Evolutionary conservation across 2,329 filamentous ascomycete species (phyloP), one percentile per base, ranked within the genome.

Genomic region (Emergomyces pasteurianus): DNA sequence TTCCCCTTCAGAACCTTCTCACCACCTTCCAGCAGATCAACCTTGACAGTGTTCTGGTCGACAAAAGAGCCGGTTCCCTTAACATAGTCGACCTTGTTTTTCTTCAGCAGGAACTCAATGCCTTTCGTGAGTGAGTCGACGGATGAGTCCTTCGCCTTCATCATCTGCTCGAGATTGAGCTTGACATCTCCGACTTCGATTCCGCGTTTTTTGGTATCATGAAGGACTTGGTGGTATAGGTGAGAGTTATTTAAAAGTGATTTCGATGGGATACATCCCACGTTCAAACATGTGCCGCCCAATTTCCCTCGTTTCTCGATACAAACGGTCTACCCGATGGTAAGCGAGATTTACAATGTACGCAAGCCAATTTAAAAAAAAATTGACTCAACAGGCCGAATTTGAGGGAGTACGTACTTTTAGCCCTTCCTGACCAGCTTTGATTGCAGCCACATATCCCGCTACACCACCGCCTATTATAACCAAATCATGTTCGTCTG

Each of bases 211-310:
- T 96, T 96, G 67, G 91, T 92, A 81, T 99, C 94, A 81, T 99
- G 92, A 64, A 95, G 85, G 73, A 96, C 88, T 79, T 92, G 88
- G 81, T 97, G 92, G 83, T 97, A 97, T 63, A 97, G 84, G 77
- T 96, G 91, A 70, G 94, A 96, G 83, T 97, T 97, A 86, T 97
- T 99, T 77, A 99, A 89, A 69, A 99, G 90, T 65, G 94, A 96
- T 80, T 99, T 99, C 67, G 94, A 99, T 67, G 94, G 94, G 74
- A 99, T 99, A 80, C 94, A 99, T 79, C 94, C 94, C 73, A 99
- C 94, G 77, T 99, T 99, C 72, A 99, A 81, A 82, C 94, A 99
- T 72, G 94, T 99, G 75, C 94, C 94, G 72, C 94, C 94, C 70
- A 99, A 86, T 63, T 85, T 83, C 68, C 94, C 94, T 74, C 94